A percentile compares a stretch with the other conserved stretches of the same genome.
phyloP scores from a whole-genome alignment of 1,139 yeast genomes.

The Yamadazyma spencermartinsiae region DNA sequence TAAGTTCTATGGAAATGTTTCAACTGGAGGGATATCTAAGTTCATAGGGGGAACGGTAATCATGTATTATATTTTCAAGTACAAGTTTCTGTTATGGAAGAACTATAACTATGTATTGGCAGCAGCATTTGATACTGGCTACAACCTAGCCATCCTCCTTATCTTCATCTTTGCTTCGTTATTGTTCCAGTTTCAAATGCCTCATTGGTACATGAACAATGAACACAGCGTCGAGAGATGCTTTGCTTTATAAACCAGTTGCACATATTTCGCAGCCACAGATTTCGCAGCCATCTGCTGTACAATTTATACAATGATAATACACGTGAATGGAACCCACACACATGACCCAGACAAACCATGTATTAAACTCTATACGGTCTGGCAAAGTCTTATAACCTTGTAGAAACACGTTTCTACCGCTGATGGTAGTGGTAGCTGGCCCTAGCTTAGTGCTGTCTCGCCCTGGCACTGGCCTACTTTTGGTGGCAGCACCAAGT shows the following conservation, averaged over 20 bases:
- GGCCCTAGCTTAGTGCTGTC: too few species aligned
- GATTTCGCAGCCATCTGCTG: too few species aligned
- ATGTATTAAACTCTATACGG: too few species aligned
- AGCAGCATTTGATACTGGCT: conserved; percentile 53
- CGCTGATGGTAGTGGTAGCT: too few species aligned
- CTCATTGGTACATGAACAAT: conserved; percentile 53
- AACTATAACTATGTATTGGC: conserved; percentile 48
- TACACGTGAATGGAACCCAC: too few species aligned
- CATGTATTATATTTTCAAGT: conserved; percentile 44
- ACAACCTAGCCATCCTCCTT: conserved; percentile 39
- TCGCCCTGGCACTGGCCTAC: too few species aligned
- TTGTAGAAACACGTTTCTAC: too few species aligned
- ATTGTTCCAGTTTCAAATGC: conserved; percentile 32
- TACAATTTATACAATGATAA: too few species aligned
- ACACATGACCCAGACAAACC: too few species aligned
- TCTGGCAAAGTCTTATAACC: too few species aligned
- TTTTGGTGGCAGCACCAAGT: too few species aligned
- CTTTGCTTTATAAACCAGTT: conserved; percentile 20
- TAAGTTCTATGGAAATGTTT: conserved; percentile 47
- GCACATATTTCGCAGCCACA: background rate
- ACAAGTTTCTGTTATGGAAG: conserved; percentile 39
- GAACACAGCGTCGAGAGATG: conserved; percentile 43
- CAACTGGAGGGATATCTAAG: conserved; percentile 51
- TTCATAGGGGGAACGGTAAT: conserved; percentile 48
- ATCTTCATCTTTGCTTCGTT: conserved; percentile 38